Conservation (phyloP, 495 filamentous ascomycete species). For the Ramalina intermedia region DNA sequence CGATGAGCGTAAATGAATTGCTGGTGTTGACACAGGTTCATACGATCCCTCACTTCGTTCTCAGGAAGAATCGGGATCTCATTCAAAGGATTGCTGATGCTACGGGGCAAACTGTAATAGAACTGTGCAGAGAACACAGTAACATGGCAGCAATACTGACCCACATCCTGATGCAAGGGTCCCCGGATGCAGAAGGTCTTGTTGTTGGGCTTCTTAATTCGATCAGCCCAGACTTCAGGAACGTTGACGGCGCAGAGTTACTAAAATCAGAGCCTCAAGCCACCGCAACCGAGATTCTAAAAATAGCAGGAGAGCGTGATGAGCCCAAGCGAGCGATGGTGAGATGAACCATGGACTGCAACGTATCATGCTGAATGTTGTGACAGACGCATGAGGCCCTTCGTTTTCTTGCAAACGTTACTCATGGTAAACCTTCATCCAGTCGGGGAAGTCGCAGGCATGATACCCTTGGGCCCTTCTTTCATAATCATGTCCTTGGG, state of each 20-base stretch:
- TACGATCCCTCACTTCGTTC: slow-evolving; percentile 73
- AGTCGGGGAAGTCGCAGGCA: slow-evolving; percentile 36
- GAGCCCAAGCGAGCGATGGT: slow-evolving; percentile 45
- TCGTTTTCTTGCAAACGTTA: slow-evolving; percentile 48
- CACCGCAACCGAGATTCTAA: slow-evolving; percentile 71
- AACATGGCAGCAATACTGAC: slow-evolving; percentile 72
- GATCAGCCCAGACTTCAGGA: slow-evolving; percentile 52
- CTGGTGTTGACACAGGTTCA: slow-evolving; percentile 63
- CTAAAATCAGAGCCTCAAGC: slow-evolving; percentile 60
- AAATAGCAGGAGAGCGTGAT: slow-evolving; percentile 56
- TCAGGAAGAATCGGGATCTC: slow-evolving; percentile 61
- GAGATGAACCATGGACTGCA: slow-evolving; percentile 12
- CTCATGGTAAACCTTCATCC: slow-evolving; percentile 32
- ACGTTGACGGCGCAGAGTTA: slow-evolving; percentile 49
- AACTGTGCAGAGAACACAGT: slow-evolving; percentile 44
- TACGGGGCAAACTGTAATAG: slow-evolving; percentile 42
- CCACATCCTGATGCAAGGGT: slow-evolving; percentile 59
- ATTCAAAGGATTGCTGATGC: slow-evolving; percentile 68
- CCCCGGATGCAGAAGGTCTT: slow-evolving; percentile 46
- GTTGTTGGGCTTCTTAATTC: slow-evolving; percentile 52
- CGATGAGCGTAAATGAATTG: slow-evolving; percentile 55
- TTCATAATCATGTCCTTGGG: slow-evolving; percentile 76
- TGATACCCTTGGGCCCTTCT: slow-evolving; percentile 54
- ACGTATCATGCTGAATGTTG: slow-evolving; percentile 16
- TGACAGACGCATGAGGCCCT: slow-evolving; percentile 46